Conservation (phyloP, 2,329 filamentous ascomycete species). For the Onygena corvina region DNA sequence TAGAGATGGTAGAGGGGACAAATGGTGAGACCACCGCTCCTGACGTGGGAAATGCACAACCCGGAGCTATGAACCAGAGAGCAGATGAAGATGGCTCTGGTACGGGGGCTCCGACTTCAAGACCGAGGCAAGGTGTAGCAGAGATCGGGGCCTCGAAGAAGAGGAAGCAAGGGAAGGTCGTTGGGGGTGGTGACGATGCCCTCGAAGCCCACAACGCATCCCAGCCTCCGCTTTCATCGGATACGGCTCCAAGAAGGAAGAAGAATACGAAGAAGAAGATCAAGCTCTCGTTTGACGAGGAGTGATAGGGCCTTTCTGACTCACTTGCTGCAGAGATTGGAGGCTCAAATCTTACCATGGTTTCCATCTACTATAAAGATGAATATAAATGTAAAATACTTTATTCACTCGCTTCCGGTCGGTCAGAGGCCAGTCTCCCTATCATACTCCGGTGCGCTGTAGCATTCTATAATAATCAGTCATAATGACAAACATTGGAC, state of each 20-base stretch:
- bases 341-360: no score
- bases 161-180: constrained; percentile 32
- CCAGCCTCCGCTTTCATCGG: constrained; percentile 16
- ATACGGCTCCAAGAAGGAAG: constrained; percentile 21
- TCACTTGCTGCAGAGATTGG: no score
- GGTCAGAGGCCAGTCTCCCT: constrained; percentile 11
- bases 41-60: constrained; percentile 14
- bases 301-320: constrained; percentile 9
- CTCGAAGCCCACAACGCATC: constrained; percentile 16
- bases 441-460: neutral
- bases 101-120: constrained; percentile 8
- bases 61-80: constrained; percentile 10
- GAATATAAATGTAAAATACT: no score
- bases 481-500: neutral
- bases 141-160: constrained; percentile 33
- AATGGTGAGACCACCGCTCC: constrained; percentile 14
- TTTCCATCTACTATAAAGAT: no score
- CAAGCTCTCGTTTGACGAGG: constrained; percentile 37
- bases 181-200: constrained; percentile 22
- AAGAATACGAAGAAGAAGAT: constrained; percentile 34
- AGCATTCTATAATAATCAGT: constrained; percentile 5
- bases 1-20: constrained; percentile 26
- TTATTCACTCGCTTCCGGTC: no score
- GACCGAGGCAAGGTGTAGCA: constrained; percentile 27
- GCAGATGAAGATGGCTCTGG: constrained; percentile 5